Base-by-base conservation (phyloP, 2,329 filamentous ascomycete genomes). In the Acephala macrosclerotiorum region DNA sequence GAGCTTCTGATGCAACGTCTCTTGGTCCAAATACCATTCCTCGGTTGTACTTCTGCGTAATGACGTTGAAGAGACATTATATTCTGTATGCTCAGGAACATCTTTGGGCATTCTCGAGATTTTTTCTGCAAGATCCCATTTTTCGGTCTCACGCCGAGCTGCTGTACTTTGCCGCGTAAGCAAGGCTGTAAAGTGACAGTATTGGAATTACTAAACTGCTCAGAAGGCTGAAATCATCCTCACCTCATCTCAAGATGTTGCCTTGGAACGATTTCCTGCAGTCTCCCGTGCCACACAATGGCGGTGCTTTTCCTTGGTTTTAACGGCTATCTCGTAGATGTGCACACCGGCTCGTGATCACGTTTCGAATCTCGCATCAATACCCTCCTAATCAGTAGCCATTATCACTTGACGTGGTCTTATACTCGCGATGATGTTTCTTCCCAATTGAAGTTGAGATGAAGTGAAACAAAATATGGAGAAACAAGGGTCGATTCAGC, bases 391-490 rank as follows among this genome's bases (percentile, higher is more conserved):
- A 29, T 11, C 49, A 26, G 18, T 33, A 12, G 14, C 9, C 49
- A 33, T 33, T 33, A 11, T 33, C 49, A 33, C 49, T 53, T 53
- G 49, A 33, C 49, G 26, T 5, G 3, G 22, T 3, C 33, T 53
- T 53, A 25, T 53, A 25, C n/a, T 53, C 18, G 14, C 18, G 20
- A 35, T 33, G 33, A 57, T 57, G 55, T 25, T 57, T 57, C 33
- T 40, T 38, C 26, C 33, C 18, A 33, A 25, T 35, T 55, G 33
- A 55, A 8, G 12, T 18, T 55, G 25, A 8, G 33, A 55, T 55
- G 49, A 18, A 33, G 26, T 22, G 55, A 57, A 57, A 57, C 55
- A 57, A 57, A 57, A 22, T 57, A 8, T 57, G 55, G 55, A 57
- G 55, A 38, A 14, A 26, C 35, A 20, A 60, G 58, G 42, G 20